Evolutionary conservation across 1,284 basidiomycete genomes (phyloP).

Genomic region (Nidula niveotomentosa): DNA sequence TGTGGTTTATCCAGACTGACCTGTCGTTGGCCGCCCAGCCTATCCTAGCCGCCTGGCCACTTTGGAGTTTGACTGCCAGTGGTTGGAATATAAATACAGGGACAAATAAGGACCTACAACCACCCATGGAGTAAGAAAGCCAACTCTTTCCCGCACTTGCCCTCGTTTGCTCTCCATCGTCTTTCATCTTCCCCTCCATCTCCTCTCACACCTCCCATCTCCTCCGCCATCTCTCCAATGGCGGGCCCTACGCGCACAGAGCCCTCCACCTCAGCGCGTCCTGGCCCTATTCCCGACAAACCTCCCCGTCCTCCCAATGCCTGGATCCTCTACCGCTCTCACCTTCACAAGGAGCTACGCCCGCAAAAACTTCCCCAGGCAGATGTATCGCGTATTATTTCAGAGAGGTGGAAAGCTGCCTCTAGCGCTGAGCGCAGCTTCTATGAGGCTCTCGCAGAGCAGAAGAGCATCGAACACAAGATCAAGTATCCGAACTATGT

Average conservation of each 20-base stretch:
- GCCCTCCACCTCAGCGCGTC: conserved; percentile 13
- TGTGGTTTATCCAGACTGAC: too few species aligned
- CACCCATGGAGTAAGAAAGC: conserved; percentile 8
- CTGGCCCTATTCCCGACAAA: conserved; percentile 25
- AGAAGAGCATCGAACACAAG: conserved; percentile 68
- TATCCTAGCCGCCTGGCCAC: too few species aligned
- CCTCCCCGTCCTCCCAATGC: conserved; percentile 84
- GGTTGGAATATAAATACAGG: too few species aligned
- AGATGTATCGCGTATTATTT: conserved; percentile 71
- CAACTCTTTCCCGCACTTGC: conserved; percentile 3
- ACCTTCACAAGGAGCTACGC: conserved; percentile 46
- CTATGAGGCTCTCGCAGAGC: conserved; percentile 74
- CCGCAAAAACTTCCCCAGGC: conserved; percentile 53
- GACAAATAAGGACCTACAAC: conserved; percentile 15
- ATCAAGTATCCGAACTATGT: conserved; percentile 69
- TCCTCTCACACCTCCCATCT: neutral
- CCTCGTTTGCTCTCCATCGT: conserved; percentile 6
- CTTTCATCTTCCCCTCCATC: conserved; percentile 3
- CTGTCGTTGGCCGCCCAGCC: too few species aligned
- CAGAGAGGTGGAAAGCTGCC: conserved; percentile 70
- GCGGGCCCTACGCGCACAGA: conserved; percentile 20
- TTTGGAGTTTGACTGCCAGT: too few species aligned
- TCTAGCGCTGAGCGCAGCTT: conserved; percentile 43
- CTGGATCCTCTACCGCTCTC: conserved; percentile 90
- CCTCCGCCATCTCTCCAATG: conserved; percentile 9